phyloP scores from a whole-genome alignment of 768 basidiomycete species.

The Trichaptum fuscoviolaceum region DNA sequence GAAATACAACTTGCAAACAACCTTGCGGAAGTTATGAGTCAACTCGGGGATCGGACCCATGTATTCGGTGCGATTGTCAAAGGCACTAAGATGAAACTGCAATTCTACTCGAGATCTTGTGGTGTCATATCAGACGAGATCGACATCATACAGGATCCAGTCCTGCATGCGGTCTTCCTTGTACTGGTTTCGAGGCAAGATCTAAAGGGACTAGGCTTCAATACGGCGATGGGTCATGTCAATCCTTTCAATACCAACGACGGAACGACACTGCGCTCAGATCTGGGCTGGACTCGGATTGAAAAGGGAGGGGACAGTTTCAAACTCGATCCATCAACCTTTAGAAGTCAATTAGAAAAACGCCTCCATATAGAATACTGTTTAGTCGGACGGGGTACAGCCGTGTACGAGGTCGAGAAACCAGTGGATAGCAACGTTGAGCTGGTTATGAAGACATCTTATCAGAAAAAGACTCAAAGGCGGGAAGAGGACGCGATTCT shows the following conservation, averaged over 20 bases:
- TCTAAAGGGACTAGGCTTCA: not conserved
- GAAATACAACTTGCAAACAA: not conserved
- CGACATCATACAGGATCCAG: not conserved
- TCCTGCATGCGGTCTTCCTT: not conserved
- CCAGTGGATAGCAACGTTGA: not conserved
- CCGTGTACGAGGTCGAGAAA: not conserved
- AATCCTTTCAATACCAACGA: not conserved
- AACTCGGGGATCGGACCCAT: not conserved
- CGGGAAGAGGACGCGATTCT: not conserved
- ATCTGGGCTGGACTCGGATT: not conserved
- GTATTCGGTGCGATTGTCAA: not conserved
- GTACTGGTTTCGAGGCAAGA: not conserved
- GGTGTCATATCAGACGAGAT: not conserved
- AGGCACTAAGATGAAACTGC: not conserved
- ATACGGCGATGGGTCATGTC: not conserved
- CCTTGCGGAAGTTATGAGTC: not conserved
- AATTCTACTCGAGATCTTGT: not conserved
- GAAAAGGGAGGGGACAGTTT: not conserved
- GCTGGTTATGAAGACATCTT: not conserved
- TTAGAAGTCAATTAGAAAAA: not conserved
- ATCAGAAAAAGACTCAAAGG: not conserved
- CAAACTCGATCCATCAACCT: not conserved
- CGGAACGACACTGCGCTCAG: not conserved
- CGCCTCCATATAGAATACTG: not conserved
- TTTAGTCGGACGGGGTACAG: not conserved